Percentiles rank a stretch among this genome's conserved stretches.
phyloP scores from a whole-genome alignment of 2,329 filamentous ascomycete species.

The Alternaria rosae region DNA sequence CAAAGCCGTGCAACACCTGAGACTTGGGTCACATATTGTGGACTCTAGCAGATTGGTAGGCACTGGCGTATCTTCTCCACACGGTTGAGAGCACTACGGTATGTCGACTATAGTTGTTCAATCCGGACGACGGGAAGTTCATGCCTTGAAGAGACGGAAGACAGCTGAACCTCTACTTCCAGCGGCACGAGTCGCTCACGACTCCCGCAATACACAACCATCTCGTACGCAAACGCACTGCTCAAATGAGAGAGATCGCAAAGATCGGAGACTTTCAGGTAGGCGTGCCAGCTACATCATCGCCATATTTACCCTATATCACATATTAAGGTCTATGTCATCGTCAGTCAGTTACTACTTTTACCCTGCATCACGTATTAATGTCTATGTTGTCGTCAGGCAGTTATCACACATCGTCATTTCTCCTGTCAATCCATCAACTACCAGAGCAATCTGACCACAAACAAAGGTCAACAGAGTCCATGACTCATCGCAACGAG shows the following conservation, averaged over 20 bases:
- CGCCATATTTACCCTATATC: neutral
- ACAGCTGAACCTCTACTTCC: neutral
- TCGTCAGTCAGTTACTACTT: neutral
- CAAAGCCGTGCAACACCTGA: neutral
- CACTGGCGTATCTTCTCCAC: neutral
- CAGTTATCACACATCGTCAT: neutral
- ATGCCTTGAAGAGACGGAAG: neutral
- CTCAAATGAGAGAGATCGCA: no score
- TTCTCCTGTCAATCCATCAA: neutral
- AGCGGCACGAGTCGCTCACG: neutral
- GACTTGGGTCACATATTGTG: neutral
- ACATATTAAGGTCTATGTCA: neutral
- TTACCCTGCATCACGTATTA: neutral
- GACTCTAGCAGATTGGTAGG: neutral
- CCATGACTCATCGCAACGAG: neutral
- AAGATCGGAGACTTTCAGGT: neutral
- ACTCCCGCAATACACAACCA: neutral
- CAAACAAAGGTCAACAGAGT: neutral
- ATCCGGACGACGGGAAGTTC: neutral
- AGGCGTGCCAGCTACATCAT: neutral
- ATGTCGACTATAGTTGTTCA: neutral
- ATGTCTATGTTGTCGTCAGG: neutral
- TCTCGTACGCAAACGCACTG: neutral
- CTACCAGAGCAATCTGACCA: neutral
- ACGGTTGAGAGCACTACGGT: neutral